Conservation (phyloP, 371 early-diverging fungal species). For the Catenaria anguillulae region DNA sequence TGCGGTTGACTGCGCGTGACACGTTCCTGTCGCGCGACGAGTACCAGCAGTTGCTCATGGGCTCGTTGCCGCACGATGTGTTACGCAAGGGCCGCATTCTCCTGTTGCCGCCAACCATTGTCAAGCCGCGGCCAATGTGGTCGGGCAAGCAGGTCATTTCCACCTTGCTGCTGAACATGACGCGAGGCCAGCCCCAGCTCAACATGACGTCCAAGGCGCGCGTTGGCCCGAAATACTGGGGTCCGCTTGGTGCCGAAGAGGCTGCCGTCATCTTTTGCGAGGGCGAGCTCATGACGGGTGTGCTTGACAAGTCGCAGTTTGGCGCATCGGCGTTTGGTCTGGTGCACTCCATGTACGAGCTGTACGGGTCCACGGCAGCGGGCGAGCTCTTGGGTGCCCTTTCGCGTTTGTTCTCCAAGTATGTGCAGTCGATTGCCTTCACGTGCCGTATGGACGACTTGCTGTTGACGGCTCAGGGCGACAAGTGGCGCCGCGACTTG, state of each 20-base stretch:
- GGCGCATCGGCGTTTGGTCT: conserved; percentile 87
- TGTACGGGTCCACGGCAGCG: conserved; percentile 81
- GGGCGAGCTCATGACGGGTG: conserved; percentile 88
- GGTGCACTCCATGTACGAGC: conserved; percentile 93
- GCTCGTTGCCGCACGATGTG: conserved; percentile 86
- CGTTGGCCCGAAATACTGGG: conserved; percentile 53
- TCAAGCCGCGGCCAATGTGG: conserved; percentile 94
- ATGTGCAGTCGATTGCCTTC: conserved; percentile 86
- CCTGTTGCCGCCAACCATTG: conserved; percentile 82
- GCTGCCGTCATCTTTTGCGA: conserved; percentile 86
- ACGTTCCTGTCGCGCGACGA: conserved; percentile 79
- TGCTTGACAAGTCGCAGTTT: conserved; percentile 94
- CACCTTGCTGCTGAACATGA: conserved; percentile 89
- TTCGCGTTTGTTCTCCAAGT: conserved; percentile 91
- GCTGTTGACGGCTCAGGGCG: conserved; percentile 67
- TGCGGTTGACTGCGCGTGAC: conserved; percentile 81
- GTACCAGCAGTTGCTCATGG: conserved; percentile 87
- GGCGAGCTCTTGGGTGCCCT: conserved; percentile 86
- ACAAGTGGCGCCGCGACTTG: conserved; percentile 55
- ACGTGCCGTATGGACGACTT: conserved; percentile 99
- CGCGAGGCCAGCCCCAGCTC: conserved; percentile 53
- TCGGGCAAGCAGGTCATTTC: conserved; percentile 97
- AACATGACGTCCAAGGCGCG: conserved; percentile 75
- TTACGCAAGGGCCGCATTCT: conserved; percentile 88
- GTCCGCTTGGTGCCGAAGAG: conserved; percentile 90